These are phyloP conservation scores for Hypoxylon subgilvum DNA, from an alignment of 495 filamentous ascomycete genomes.

Conservation along the genomic window DNA sequence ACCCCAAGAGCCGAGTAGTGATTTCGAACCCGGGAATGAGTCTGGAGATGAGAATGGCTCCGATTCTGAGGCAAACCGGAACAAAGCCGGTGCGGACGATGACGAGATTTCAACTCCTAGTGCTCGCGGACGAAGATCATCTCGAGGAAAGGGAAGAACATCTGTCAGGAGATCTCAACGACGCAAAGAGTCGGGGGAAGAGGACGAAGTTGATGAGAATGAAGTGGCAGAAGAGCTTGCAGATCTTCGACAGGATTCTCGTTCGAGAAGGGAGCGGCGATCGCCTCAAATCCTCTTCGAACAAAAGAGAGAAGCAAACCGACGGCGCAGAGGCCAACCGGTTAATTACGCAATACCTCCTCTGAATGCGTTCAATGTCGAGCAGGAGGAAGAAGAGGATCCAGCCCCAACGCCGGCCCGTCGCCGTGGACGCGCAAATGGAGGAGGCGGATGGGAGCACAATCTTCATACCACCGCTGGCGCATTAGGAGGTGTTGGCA, in stretches of 20 bases:
- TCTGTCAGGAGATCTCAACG: conserved; percentile 44
- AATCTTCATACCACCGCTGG: conserved; percentile 84
- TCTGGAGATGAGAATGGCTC: conserved; percentile 58
- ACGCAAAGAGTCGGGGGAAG: conserved; percentile 61
- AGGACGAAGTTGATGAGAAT: conserved; percentile 67
- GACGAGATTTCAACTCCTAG: conserved; percentile 52
- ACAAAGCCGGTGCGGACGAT: conserved; percentile 41
- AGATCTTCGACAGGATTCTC: conserved; percentile 61
- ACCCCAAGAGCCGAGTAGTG: conserved; percentile 73
- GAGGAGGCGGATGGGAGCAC: conserved; percentile 67
- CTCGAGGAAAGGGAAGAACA: conserved; percentile 43
- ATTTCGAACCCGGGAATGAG: conserved; percentile 81
- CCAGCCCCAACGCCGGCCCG: conserved; percentile 72
- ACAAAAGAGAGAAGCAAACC: conserved; percentile 43
- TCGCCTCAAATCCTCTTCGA: conserved; percentile 65
- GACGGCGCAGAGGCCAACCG: conserved; percentile 47
- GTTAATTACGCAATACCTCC: conserved; percentile 68
- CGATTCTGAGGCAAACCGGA: conserved; percentile 47
- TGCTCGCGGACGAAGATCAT: conserved; percentile 47
- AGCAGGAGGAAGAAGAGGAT: conserved; percentile 65
- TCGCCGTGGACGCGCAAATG: conserved; percentile 61
- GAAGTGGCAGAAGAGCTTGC: conserved; percentile 82
- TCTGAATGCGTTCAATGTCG: conserved; percentile 73
- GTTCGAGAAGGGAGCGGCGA: conserved; percentile 55
- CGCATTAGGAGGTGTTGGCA: conserved; percentile 85